phyloP scores from a whole-genome alignment of 805 yeast genomes.

The Priceomyces carsonii region DNA sequence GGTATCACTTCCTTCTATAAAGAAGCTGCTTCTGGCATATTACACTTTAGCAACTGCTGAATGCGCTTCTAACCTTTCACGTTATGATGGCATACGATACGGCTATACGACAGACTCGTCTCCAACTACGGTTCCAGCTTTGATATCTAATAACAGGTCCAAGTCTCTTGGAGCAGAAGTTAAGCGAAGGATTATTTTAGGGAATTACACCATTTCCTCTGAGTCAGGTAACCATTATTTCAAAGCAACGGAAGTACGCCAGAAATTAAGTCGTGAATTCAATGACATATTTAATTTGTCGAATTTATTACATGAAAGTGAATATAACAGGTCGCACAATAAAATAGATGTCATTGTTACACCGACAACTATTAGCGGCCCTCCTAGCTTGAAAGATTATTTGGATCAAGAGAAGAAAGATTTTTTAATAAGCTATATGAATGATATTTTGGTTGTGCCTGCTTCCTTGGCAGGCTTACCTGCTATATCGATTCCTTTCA shows the following conservation, averaged over 20 bases:
- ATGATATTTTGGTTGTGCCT: constrained; percentile 87
- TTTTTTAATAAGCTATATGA: constrained; percentile 64
- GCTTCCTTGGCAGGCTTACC: constrained; percentile 93
- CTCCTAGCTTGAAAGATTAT: constrained; percentile 55
- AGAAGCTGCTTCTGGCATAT: constrained; percentile 72
- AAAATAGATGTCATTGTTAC: constrained; percentile 66
- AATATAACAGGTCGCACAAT: constrained; percentile 18
- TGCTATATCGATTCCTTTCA: constrained; percentile 71
- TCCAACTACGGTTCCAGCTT: constrained; percentile 8
- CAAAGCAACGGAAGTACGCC: constrained; percentile 71
- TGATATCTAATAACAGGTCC: constrained; percentile 52
- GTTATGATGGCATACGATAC: constrained; percentile 89
- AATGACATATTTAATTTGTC: constrained; percentile 57
- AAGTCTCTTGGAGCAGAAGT: constrained; percentile 80
- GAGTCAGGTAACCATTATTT: constrained; percentile 73
- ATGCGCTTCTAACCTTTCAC: constrained; percentile 86
- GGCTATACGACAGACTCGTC: constrained; percentile 52
- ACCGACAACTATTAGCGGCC: constrained; percentile 66
- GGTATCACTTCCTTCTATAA: constrained; percentile 71
- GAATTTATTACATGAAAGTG: constrained; percentile 32
- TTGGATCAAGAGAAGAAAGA: constrained; percentile 31
- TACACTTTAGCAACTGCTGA: constrained; percentile 90
- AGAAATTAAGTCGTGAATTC: constrained; percentile 62
- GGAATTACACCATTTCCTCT: constrained; percentile 82
- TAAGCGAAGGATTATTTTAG: constrained; percentile 76